phyloP scores from a whole-genome alignment of 192 early-diverging fungal genomes.

The Backusella tuberculispora region DNA sequence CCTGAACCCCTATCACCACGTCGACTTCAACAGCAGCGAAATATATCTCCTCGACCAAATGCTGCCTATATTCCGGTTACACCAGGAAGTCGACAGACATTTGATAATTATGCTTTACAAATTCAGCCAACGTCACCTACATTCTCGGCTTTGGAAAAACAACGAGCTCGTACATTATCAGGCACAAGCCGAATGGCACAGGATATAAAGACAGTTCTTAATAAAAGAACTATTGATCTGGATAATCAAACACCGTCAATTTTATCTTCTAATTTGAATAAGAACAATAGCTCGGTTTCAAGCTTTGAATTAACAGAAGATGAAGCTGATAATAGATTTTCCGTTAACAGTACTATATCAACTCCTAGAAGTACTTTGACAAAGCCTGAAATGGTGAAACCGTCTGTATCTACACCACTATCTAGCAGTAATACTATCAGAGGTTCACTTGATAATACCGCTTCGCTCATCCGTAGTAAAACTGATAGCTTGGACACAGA shows the following conservation, averaged over 20 bases:
- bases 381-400: neutral
- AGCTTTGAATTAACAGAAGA: constrained; percentile 12
- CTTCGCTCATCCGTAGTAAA: neutral
- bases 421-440: neutral
- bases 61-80: neutral
- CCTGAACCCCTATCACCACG: constrained; percentile 7
- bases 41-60: constrained; percentile 6
- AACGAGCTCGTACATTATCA: constrained; percentile 1
- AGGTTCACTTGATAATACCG: too few relatives aligned
- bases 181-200: constrained; percentile 4
- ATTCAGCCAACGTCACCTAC: constrained; percentile 1
- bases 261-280: neutral
- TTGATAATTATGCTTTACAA: neutral
- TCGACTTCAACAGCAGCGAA: neutral
- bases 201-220: constrained; percentile 8
- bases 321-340: constrained; percentile 1
- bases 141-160: neutral
- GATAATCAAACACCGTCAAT: neutral
- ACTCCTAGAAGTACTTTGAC: constrained; percentile 2
- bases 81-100: constrained; percentile 13
- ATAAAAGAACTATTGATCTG: neutral
- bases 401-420: neutral
- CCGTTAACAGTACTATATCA: neutral
- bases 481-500: constrained; percentile 8
- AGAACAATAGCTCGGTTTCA: constrained; percentile 7